Base-by-base conservation (phyloP, 1,139 yeast genomes). In the Sugiyamaella castrensis region DNA sequence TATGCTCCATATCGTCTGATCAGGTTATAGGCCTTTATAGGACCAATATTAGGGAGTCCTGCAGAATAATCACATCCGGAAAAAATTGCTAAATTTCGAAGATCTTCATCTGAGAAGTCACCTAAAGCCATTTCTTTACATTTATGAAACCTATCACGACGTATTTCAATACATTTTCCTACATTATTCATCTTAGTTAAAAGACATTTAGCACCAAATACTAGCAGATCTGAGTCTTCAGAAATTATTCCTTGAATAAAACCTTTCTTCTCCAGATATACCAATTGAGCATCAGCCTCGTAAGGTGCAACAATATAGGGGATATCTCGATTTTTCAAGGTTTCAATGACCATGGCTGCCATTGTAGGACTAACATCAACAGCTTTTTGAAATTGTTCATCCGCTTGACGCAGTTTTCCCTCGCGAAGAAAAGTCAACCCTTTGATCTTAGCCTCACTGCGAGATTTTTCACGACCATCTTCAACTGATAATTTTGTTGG, bases 201-300 rank as follows among this genome's bases (percentile, higher is more conserved):
- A 36, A 94, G 72, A 39, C 73, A 72, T 32, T 74, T 68, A 50
- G 96, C 88, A 0, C 99, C 99, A 72, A 92, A 94, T 1, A 94
- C 77, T 37, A 94, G 72, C 57, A 94, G 72, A 70, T 94, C 99
- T 0, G 98, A 89, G 64, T 94, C 99, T 63, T 94, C 99, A 35
- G 96, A 84, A 9, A 94, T 74, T 8, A 94, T 86, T 0, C 94
- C 98, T 55, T 88, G 85, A 8, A 89, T 94, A 1, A 79, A 50
- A 0, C 94, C 94, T 0, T 71, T 58, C 52, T 80, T 80, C 64
- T 92, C 98, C 43, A 94, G 73, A 60, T 84, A 88, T 7, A 92
- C 98, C 84, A 94, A 80, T 65, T 94, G 98, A 0, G 98, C 87
- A 65, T 94, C 99, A 0, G 98, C 98, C 69, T 94, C 99, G 64